These are phyloP conservation scores for Lanmaoa pseudosensibilis DNA, from an alignment of 768 basidiomycete species.

Conservation along the genomic window DNA sequence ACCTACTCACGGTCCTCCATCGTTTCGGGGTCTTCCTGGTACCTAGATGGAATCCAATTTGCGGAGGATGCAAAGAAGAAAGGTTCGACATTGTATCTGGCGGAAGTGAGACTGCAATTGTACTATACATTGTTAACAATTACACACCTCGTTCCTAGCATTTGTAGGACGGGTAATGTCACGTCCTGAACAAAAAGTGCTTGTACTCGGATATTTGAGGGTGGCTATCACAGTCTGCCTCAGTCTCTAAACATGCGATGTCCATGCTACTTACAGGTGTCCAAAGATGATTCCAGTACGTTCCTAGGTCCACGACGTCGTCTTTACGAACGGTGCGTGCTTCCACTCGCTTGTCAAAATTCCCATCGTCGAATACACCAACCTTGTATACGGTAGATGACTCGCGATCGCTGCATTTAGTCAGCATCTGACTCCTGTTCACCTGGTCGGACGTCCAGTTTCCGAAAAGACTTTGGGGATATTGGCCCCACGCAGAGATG, in stretches of 20 bases:
- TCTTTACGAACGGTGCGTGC: slow-evolving; percentile 12
- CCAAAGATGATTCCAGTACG: slow-evolving; percentile 32
- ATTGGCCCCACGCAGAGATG: slow-evolving; percentile 34
- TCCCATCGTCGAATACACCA: slow-evolving; percentile 16
- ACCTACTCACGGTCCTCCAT: slow-evolving; percentile 39
- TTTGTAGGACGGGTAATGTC: slow-evolving; percentile 36
- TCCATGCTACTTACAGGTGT: slow-evolving; percentile 22
- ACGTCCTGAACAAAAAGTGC: slow-evolving; percentile 42
- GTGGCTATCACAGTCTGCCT: slow-evolving; percentile 20
- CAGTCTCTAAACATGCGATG: neutral
- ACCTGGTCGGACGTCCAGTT: slow-evolving; percentile 55
- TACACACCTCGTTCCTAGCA: slow-evolving; percentile 40
- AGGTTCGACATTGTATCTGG: slow-evolving; percentile 43
- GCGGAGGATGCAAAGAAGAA: slow-evolving; percentile 45
- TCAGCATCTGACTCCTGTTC: slow-evolving; percentile 35
- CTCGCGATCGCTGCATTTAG: slow-evolving; percentile 13
- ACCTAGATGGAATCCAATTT: slow-evolving; percentile 44
- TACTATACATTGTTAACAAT: too few relatives aligned
- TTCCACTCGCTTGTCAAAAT: slow-evolving; percentile 15
- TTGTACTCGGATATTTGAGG: slow-evolving; percentile 30
- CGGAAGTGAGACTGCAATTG: neutral
- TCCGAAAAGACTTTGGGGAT: slow-evolving; percentile 50
- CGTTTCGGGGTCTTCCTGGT: slow-evolving; percentile 37
- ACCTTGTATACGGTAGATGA: slow-evolving; percentile 22
- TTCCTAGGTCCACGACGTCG: slow-evolving; percentile 12